Conservation (phyloP, 257 asterid species). For the Nicotiana tabacum region DNA sequence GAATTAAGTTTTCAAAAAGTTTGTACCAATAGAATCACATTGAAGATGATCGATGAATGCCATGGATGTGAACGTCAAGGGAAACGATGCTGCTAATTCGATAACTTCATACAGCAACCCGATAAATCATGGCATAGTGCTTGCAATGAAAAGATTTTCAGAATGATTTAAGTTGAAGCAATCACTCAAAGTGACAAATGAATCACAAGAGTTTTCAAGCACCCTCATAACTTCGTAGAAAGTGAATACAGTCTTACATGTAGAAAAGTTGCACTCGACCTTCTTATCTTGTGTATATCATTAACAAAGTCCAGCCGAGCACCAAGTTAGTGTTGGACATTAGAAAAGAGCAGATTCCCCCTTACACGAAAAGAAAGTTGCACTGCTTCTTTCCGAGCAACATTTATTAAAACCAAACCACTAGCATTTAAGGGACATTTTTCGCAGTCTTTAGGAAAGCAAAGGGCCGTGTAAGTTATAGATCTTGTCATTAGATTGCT, state of each 20-base stretch:
- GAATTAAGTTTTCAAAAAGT: not conserved
- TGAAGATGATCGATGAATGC: not conserved
- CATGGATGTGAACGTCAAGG: not conserved
- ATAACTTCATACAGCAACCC: not conserved
- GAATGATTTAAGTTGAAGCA: not conserved
- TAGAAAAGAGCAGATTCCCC: no score
- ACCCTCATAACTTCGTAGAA: no score
- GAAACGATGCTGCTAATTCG: not conserved
- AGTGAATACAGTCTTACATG: no score
- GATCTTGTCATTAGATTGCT: not conserved
- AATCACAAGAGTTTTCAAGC: no score
- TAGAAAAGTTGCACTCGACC: not conserved
- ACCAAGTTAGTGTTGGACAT: not conserved
- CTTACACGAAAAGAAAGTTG: not conserved
- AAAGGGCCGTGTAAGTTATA: not conserved
- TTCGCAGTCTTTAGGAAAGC: not conserved
- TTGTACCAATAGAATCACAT: not conserved
- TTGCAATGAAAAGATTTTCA: not conserved
- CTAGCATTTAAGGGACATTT: not conserved
- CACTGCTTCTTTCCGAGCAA: not conserved
- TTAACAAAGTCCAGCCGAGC: not conserved
- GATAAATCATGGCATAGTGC: not conserved
- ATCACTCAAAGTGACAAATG: no score
- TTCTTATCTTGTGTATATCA: not conserved
- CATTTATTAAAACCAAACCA: not conserved